Percentiles rank a stretch among this genome's conserved stretches.
These are phyloP conservation scores for Nakazawaea ernobii DNA, from an alignment of 805 yeast genomes.

Conservation along the genomic window DNA sequence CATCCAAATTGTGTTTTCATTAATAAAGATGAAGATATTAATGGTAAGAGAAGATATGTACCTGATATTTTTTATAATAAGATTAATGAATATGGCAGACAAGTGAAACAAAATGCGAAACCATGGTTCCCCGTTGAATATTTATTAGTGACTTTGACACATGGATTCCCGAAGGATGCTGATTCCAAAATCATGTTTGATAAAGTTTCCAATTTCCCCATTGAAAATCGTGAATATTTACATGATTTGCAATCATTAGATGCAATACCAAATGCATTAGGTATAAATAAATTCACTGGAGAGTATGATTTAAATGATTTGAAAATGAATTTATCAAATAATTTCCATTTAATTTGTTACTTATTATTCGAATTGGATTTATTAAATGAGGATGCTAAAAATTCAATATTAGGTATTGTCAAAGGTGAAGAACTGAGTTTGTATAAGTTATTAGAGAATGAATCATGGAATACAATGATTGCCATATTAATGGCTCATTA, in stretches of 20 bases:
- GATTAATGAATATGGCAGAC: conserved; percentile 80
- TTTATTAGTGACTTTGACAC: conserved; percentile 78
- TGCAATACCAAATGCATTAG: conserved; percentile 47
- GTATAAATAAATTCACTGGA: conserved; percentile 17
- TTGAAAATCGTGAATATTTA: conserved; percentile 73
- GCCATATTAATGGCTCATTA: conserved; percentile 33
- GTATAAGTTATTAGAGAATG: conserved; percentile 47
- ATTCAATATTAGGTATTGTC: conserved; percentile 43
- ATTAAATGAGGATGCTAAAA: conserved; percentile 49
- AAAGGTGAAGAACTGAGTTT: conserved; percentile 16
- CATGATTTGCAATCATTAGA: conserved; percentile 69
- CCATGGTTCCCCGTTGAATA: conserved; percentile 95
- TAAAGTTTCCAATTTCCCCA: conserved; percentile 47
- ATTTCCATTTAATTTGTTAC: conserved; percentile 72
- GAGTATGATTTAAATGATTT: conserved; percentile 26
- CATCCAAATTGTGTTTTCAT: conserved; percentile 85
- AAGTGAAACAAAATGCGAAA: conserved; percentile 83
- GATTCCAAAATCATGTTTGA: conserved; percentile 43
- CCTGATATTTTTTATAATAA: conserved; percentile 89
- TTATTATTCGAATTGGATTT: conserved; percentile 47
- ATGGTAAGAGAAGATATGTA: conserved; percentile 62
- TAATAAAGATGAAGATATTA: conserved; percentile 57
- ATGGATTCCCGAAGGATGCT: conserved; percentile 72
- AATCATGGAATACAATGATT: conserved; percentile 80
- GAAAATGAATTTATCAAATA: conserved; percentile 35